Percentiles rank a stretch among this genome's conserved stretches.
phyloP scores from a whole-genome alignment of 257 asterid genomes.

The Voacanga thouarsii region DNA sequence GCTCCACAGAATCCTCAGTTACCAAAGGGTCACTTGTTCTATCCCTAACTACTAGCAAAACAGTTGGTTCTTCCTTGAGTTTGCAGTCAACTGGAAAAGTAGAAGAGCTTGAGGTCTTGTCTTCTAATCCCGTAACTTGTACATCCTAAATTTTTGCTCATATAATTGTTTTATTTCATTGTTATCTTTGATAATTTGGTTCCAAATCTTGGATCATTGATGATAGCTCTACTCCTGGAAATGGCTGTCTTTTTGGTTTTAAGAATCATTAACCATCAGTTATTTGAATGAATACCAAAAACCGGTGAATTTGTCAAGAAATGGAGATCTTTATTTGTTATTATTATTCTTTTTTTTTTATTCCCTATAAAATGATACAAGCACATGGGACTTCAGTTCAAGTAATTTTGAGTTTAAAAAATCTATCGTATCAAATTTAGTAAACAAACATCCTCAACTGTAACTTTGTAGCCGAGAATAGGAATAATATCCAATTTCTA shows the following conservation, averaged over 20 bases:
- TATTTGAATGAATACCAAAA: neutral
- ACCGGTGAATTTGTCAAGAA: neutral
- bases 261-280: neutral
- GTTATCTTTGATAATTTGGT: neutral
- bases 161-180: neutral
- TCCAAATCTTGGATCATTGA: neutral
- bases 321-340: neutral
- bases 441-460: neutral
- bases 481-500: neutral
- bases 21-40: conserved; percentile 16
- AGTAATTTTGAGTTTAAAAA: neutral
- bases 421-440: neutral
- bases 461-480: neutral
- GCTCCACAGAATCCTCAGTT: conserved; percentile 17
- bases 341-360: neutral
- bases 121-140: conserved; percentile 9
- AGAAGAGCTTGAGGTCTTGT: conserved; percentile 32
- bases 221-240: neutral
- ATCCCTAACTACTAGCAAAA: conserved; percentile 12
- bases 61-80: conserved; percentile 24
- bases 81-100: conserved; percentile 17
- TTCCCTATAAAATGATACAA: neutral
- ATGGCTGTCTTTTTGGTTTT: neutral
- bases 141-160: neutral
- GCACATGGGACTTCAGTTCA: neutral